These are phyloP conservation scores for Kodamaea derodonti DNA, from an alignment of 1,139 yeast species.

Conservation along the genomic window DNA sequence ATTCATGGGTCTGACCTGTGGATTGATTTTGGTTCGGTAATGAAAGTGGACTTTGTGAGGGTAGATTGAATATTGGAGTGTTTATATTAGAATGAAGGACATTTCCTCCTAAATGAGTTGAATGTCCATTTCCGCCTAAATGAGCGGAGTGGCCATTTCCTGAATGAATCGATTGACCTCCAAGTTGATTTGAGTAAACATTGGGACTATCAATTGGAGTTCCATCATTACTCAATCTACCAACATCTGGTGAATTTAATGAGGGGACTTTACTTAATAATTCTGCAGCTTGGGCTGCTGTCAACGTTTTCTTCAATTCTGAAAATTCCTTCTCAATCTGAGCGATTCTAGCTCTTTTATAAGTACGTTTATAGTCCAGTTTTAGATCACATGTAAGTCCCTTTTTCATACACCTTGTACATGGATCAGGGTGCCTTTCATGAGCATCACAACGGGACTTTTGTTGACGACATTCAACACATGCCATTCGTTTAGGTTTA, in stretches of 20 bases:
- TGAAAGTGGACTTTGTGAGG: not conserved
- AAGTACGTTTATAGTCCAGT: slow-evolving; percentile 81
- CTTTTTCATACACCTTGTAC: slow-evolving; percentile 75
- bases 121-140: not conserved
- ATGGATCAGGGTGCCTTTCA: slow-evolving; percentile 73
- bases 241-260: slow-evolving; percentile 7
- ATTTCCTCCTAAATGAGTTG: not conserved
- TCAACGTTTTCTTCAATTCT: slow-evolving; percentile 59
- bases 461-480: slow-evolving; percentile 95
- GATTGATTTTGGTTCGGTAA: not conserved
- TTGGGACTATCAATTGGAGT: not conserved
- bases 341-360: slow-evolving; percentile 80
- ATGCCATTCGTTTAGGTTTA: slow-evolving; percentile 63
- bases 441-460: slow-evolving; percentile 86
- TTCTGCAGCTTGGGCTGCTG: slow-evolving; percentile 48
- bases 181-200: not conserved
- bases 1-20: not conserved
- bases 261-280: slow-evolving; percentile 34
- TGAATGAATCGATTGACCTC: not conserved
- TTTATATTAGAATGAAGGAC: too few relatives aligned
- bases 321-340: slow-evolving; percentile 78
- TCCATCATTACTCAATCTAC: not conserved
- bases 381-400: slow-evolving; percentile 67
- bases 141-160: not conserved
- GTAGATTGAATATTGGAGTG: not conserved